phyloP scores from a whole-genome alignment of 176 grass and related monocot species.

The Oryza brachyantha region DNA sequence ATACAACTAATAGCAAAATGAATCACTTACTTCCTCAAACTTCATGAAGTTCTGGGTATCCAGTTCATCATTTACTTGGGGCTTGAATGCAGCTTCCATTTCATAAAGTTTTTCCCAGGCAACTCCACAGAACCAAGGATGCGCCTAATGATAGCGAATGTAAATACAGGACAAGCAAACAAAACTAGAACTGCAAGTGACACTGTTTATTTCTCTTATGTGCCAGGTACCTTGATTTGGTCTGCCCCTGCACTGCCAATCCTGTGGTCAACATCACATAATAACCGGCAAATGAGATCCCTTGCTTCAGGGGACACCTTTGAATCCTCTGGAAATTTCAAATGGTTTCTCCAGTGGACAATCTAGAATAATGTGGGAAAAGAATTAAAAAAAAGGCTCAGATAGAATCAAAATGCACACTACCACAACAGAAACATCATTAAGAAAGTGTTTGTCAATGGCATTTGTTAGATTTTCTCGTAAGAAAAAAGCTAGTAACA shows the following conservation, averaged over 20 bases:
- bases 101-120: constrained; percentile 97
- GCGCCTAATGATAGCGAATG: constrained; percentile 53
- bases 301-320: constrained; percentile 81
- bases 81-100: constrained; percentile 94
- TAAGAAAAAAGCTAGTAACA: neutral
- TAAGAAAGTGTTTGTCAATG: too few species aligned
- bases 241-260: constrained; percentile 77
- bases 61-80: constrained; percentile 90
- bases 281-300: constrained; percentile 87
- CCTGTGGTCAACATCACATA: constrained; percentile 96
- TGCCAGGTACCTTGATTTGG: constrained; percentile 81
- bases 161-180: constrained; percentile 4
- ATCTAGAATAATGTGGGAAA: constrained; percentile 48
- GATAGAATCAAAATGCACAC: neutral
- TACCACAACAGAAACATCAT: constrained; percentile 6
- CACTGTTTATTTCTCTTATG: constrained; percentile 1
- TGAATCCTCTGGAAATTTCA: constrained; percentile 97
- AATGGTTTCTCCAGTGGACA: constrained; percentile 97
- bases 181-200: neutral
- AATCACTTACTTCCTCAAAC: constrained; percentile 86
- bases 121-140: constrained; percentile 93
- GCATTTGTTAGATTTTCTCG: too few species aligned
- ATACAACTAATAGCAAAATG: neutral
- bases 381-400: neutral
- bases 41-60: constrained; percentile 98